Conservation (phyloP, 208 protist species). For the Leptomonas seymouri region DNA sequence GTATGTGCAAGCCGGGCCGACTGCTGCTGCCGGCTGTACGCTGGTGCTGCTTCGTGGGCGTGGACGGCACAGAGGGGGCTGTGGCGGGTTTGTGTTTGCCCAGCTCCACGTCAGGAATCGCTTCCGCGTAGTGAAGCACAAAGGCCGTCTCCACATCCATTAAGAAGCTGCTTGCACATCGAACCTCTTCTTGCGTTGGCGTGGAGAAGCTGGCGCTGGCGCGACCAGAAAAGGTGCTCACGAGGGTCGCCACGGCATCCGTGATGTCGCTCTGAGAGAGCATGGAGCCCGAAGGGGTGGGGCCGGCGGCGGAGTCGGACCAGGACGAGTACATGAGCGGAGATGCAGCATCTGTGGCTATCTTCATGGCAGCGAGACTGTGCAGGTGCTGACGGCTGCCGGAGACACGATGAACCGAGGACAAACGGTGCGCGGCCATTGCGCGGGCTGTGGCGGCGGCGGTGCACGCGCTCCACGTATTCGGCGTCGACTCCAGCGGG, state of each 20-base stretch:
- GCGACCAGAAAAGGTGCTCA: not conserved
- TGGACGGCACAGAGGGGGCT: not conserved
- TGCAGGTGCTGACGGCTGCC: not conserved
- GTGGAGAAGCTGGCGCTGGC: not conserved
- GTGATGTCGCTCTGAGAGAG: constrained; percentile 15
- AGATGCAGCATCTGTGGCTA: not conserved
- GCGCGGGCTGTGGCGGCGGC: constrained; percentile 4
- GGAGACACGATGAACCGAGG: not conserved
- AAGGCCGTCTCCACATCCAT: constrained; percentile 34
- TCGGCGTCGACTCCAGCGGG: constrained; percentile 17
- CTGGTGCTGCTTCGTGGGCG: constrained; percentile 6
- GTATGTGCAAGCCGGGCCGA: not conserved
- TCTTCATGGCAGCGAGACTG: not conserved
- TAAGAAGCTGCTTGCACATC: constrained; percentile 17
- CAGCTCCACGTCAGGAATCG: constrained; percentile 2
- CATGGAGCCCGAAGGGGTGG: not conserved
- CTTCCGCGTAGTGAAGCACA: constrained; percentile 57
- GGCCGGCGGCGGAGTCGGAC: constrained; percentile 18
- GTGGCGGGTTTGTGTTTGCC: not conserved
- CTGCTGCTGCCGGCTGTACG: constrained; percentile 5
- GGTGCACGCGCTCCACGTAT: not conserved
- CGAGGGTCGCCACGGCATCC: not conserved
- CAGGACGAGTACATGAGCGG: constrained; percentile 9
- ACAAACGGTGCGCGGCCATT: not conserved
- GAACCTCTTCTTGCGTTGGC: constrained; percentile 20